These are phyloP conservation scores for Serendipita vermifera DNA, from an alignment of 768 basidiomycete genomes.

Conservation along the genomic window DNA sequence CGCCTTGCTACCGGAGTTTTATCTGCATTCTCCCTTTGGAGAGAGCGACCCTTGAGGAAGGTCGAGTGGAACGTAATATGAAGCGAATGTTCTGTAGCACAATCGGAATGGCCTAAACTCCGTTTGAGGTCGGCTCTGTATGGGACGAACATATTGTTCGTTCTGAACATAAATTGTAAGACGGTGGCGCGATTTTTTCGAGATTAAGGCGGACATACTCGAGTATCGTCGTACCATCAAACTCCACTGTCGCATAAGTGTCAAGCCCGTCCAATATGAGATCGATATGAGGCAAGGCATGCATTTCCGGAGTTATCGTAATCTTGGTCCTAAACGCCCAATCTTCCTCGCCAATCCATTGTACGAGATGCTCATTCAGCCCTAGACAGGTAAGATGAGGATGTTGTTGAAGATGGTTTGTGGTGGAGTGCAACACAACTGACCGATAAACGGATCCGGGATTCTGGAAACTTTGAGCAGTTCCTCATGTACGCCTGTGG, in stretches of 20 bases:
- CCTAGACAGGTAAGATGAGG: conserved; percentile 32
- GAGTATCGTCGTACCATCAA: conserved; percentile 61
- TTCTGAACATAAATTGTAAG: conserved; percentile 26
- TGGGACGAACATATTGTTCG: conserved; percentile 75
- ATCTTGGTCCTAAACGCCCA: conserved; percentile 75
- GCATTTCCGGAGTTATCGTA: conserved; percentile 34
- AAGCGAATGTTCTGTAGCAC: conserved; percentile 48
- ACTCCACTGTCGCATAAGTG: conserved; percentile 61
- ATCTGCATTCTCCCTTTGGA: conserved; percentile 7
- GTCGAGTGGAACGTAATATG: conserved; percentile 60
- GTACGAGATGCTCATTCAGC: conserved; percentile 78
- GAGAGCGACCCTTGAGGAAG: conserved; percentile 42
- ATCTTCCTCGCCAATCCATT: conserved; percentile 81
- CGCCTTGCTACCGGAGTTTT: conserved; percentile 6
- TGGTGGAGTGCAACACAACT: conserved; percentile 20
- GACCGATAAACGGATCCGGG: conserved; percentile 57
- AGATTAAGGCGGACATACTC: conserved; percentile 29
- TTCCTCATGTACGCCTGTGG: conserved; percentile 82
- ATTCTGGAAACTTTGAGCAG: conserved; percentile 59
- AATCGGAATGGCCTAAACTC: conserved; percentile 27
- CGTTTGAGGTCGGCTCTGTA: conserved; percentile 51
- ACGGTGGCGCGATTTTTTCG: background rate
- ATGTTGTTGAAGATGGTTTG: background rate
- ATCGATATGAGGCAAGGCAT: conserved; percentile 41
- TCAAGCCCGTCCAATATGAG: conserved; percentile 86